A percentile compares a stretch with the other conserved stretches of the same genome.
Evolutionary conservation across 805 yeast species (phyloP).

Genomic region (Candida sakaeoensis): DNA sequence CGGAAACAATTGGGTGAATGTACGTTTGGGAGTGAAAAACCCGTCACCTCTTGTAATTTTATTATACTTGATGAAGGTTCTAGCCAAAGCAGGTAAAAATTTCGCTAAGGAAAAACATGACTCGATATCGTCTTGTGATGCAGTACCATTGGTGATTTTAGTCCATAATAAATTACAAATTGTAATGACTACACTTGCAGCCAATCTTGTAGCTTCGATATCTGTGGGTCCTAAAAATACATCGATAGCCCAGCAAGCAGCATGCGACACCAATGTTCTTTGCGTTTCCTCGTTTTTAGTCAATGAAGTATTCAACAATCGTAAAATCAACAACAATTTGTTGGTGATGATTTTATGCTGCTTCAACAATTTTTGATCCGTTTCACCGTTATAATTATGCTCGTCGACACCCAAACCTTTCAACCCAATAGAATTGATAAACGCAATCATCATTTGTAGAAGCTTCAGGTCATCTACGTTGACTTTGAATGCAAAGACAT

Average conservation of each 20-base stretch:
- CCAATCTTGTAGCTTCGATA: slow-evolving; percentile 59
- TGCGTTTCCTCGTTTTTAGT: slow-evolving; percentile 24
- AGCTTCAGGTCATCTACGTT: slow-evolving; percentile 37
- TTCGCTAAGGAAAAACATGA: slow-evolving; percentile 49
- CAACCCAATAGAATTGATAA: slow-evolving; percentile 53
- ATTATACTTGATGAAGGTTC: slow-evolving; percentile 50
- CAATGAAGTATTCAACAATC: slow-evolving; percentile 44
- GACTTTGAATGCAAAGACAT: slow-evolving; percentile 44
- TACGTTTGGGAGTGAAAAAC: slow-evolving; percentile 54
- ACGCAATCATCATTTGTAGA: slow-evolving; percentile 38
- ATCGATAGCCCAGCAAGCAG: slow-evolving; percentile 57
- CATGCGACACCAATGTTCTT: slow-evolving; percentile 39
- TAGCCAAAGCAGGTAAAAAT: slow-evolving; percentile 51
- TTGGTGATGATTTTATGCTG: slow-evolving; percentile 54
- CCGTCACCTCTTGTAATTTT: slow-evolving; percentile 45
- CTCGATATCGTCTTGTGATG: slow-evolving; percentile 27
- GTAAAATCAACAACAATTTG: slow-evolving; percentile 59
- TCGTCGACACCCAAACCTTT: slow-evolving; percentile 51
- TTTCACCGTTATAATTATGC: slow-evolving; percentile 14
- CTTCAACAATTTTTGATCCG: slow-evolving; percentile 18
- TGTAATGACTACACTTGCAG: slow-evolving; percentile 55
- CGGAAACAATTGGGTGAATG: slow-evolving; percentile 70
- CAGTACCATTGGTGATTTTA: slow-evolving; percentile 21
- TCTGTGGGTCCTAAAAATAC: slow-evolving; percentile 51
- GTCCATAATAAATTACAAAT: slow-evolving; percentile 40